Conservation (phyloP, 2,329 filamentous ascomycete species). For the Xylariaceae sp. region DNA sequence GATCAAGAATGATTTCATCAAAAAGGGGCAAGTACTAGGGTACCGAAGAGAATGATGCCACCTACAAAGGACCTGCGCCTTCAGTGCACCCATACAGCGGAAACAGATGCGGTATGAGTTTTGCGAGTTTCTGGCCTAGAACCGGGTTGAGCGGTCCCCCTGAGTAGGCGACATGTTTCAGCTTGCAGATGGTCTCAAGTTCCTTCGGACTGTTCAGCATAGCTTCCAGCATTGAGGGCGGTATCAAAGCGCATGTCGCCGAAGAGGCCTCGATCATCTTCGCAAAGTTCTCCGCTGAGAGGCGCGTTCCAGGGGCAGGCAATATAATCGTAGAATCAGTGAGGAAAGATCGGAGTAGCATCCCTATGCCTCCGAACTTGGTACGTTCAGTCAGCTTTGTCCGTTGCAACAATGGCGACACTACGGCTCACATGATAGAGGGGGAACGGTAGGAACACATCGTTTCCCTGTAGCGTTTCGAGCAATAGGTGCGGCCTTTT, state of each 20-base stretch:
- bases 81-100: slow-evolving; percentile 25
- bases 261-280: slow-evolving; percentile 18
- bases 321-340: slow-evolving; percentile 19
- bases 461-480: slow-evolving; percentile 11
- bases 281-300: slow-evolving; percentile 24
- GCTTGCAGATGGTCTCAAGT: slow-evolving; percentile 17
- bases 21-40: background rate
- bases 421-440: slow-evolving; percentile 16
- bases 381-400: background rate
- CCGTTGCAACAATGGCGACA: background rate
- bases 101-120: slow-evolving; percentile 22
- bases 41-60: background rate
- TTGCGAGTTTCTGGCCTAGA: slow-evolving; percentile 19
- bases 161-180: slow-evolving; percentile 24
- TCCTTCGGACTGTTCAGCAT: slow-evolving; percentile 21
- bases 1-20: background rate
- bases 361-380: slow-evolving; percentile 18
- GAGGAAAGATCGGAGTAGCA: slow-evolving; percentile 5
- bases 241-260: slow-evolving; percentile 10
- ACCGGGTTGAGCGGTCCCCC: slow-evolving; percentile 26
- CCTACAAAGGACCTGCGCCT: slow-evolving; percentile 18
- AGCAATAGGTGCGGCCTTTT: slow-evolving; percentile 1
- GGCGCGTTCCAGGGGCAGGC: slow-evolving; percentile 19
- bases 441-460: slow-evolving; percentile 15
- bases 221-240: slow-evolving; percentile 25